Base-by-base conservation (phyloP, 2,329 filamentous ascomycete species). In the Fusarium newnesense region DNA sequence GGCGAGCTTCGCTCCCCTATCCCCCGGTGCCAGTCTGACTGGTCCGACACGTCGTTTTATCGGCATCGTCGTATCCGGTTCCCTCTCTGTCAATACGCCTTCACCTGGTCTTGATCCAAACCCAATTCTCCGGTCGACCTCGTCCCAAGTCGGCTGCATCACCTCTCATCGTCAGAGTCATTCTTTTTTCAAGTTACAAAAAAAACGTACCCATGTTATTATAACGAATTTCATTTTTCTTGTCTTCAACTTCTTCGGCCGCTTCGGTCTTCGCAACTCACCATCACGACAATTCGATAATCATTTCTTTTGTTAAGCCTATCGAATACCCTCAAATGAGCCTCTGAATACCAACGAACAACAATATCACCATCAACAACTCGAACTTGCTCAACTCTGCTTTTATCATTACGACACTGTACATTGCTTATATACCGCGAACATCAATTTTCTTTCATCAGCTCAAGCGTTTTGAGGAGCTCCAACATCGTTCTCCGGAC, bases 161-260 rank as follows among this genome's bases (percentile, higher is more conserved):
- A 39, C 65, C 69, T 66, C 65, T 65, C 71, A 70, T 70, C 75
- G 74, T 74, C 70, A 71, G 74, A 78, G 74, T 76, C 79, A 76
- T 75, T 78, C 77, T 76, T 80, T 78, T 73, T 52, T 57, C 67
- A 72, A 74, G 40, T 58, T 70, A 68, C 70, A 69, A 76, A 72
- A 76, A 24, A 75, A 80, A 79, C 78, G 80, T 77, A 76, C 80
- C 79, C 79, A 85, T 85, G 84, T 84, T 79, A 79, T 80, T 75
- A 81, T 85, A 85, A 85, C 84, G 83, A 83, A 79, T 78, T 62
- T 77, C 75, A 72, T 78, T 79, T 78, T 75, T 76, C 75, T 80
- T 82, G 76, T 74, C 73, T 76, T 78, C 70, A 76, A 77, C 66
- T 70, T 77, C 72, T 69, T 69, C 74, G 78, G 78, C 79, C 78